These are phyloP conservation scores for Parastagonospora avenae DNA, from an alignment of 2,329 filamentous ascomycete genomes.

Conservation along the genomic window DNA sequence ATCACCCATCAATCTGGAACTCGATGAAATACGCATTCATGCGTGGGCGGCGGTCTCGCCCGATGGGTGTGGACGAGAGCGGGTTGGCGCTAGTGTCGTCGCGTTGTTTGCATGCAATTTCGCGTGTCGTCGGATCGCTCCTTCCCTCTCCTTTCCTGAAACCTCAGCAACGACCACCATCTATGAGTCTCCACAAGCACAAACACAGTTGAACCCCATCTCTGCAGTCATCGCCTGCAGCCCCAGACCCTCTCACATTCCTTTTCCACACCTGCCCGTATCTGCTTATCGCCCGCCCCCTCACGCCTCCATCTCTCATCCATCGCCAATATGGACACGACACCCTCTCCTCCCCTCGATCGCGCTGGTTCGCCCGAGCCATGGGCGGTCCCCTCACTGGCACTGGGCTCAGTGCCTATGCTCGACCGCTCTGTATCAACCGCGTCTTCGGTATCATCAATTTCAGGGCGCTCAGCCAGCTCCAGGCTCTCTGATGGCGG, in stretches of 20 bases:
- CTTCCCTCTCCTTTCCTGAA: constrained; percentile 33
- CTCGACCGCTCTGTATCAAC: constrained; percentile 69
- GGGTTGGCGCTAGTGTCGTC: constrained; percentile 22
- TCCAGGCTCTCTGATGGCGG: constrained; percentile 55
- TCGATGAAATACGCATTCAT: neutral
- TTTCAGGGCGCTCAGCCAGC: constrained; percentile 69
- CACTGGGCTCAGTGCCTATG: constrained; percentile 63
- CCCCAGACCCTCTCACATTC: neutral
- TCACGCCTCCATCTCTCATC: constrained; percentile 16
- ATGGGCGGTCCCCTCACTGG: constrained; percentile 65
- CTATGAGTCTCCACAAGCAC: constrained; percentile 12
- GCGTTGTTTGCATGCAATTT: constrained; percentile 35
- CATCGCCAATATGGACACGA: constrained; percentile 32
- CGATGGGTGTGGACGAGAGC: constrained; percentile 10
- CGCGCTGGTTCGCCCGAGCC: constrained; percentile 64
- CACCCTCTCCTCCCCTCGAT: constrained; percentile 51
- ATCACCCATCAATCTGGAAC: neutral
- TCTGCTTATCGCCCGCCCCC: constrained; percentile 11
- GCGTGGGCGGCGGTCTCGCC: neutral
- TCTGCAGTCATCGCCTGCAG: constrained; percentile 5
- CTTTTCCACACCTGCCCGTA: neutral
- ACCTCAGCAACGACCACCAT: constrained; percentile 33
- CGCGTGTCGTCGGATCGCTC: constrained; percentile 20
- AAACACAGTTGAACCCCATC: constrained; percentile 2
- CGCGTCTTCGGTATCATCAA: constrained; percentile 59